Conservation (phyloP, 176 grass and related monocot genomes). For the Eremochloa ophiuroides region DNA sequence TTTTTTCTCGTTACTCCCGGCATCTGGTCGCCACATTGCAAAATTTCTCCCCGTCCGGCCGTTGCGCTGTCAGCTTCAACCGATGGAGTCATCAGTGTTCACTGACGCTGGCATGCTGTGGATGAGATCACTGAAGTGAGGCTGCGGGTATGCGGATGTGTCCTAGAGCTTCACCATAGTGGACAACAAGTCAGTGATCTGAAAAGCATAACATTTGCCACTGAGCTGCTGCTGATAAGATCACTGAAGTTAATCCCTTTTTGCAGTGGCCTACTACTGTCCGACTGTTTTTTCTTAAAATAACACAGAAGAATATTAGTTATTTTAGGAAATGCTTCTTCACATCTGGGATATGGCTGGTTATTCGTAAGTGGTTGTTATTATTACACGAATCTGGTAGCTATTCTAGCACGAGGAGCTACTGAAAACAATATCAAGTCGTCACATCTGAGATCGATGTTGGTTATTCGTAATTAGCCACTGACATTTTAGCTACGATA, state of each 20-base stretch:
- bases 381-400: background rate
- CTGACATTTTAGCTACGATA: too few relatives aligned
- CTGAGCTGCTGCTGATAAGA: background rate
- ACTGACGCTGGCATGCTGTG: too few relatives aligned
- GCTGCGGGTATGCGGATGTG: background rate
- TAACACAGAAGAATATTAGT: background rate
- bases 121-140: too few relatives aligned
- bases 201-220: too few relatives aligned
- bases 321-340: too few relatives aligned
- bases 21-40: conserved; percentile 1
- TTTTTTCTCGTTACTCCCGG: background rate
- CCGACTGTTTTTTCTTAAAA: too few relatives aligned
- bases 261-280: background rate
- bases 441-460: background rate
- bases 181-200: background rate
- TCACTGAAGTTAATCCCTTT: background rate
- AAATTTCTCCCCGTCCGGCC: background rate
- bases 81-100: background rate
- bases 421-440: background rate
- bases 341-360: too few relatives aligned
- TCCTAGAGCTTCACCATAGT: background rate
- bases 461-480: background rate
- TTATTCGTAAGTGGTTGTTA: background rate
- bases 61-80: background rate
- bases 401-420: background rate